A percentile compares a stretch with the other conserved stretches of the same genome.
Conservation (phyloP, 2,329 filamentous ascomycete genomes). For the Phyllosticta citriasiana region DNA sequence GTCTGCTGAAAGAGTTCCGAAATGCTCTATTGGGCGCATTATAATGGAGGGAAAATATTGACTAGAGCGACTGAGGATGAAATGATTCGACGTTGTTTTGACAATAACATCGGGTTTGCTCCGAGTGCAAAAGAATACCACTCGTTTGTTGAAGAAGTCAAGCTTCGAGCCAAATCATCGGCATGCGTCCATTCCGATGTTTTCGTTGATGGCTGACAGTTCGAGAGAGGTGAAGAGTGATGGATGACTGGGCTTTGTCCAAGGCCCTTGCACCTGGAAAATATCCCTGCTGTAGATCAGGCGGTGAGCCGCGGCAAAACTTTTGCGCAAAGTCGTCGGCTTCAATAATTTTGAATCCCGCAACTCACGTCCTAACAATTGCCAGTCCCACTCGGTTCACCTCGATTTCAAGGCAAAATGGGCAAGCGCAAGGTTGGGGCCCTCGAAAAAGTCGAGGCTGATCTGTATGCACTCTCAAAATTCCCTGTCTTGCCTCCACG, state of each 20-base stretch:
- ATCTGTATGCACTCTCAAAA: constrained; percentile 46
- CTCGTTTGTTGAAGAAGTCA: too few species aligned
- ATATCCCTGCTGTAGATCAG: not conserved
- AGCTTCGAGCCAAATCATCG: too few species aligned
- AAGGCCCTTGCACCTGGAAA: not conserved
- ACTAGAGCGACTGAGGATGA: too few species aligned
- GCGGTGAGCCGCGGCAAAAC: not conserved
- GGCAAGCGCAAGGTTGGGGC: constrained; percentile 84
- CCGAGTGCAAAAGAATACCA: too few species aligned
- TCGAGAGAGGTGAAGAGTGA: not conserved
- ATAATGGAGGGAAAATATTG: too few species aligned
- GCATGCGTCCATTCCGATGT: too few species aligned
- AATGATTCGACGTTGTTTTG: too few species aligned
- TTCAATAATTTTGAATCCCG: not conserved
- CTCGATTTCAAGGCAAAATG: constrained; percentile 37
- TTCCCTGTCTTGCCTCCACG: not conserved
- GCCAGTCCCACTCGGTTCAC: not conserved
- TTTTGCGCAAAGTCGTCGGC: not conserved
- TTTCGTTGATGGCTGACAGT: not conserved
- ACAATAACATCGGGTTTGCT: too few species aligned
- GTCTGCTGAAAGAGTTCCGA: too few species aligned
- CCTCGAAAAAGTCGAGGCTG: constrained; percentile 90
- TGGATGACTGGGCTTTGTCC: not conserved
- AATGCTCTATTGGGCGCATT: too few species aligned
- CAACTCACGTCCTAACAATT: not conserved